Evolutionary conservation across 2,329 filamentous ascomycete genomes (phyloP).

Genomic region (Diaporthe velutina): DNA sequence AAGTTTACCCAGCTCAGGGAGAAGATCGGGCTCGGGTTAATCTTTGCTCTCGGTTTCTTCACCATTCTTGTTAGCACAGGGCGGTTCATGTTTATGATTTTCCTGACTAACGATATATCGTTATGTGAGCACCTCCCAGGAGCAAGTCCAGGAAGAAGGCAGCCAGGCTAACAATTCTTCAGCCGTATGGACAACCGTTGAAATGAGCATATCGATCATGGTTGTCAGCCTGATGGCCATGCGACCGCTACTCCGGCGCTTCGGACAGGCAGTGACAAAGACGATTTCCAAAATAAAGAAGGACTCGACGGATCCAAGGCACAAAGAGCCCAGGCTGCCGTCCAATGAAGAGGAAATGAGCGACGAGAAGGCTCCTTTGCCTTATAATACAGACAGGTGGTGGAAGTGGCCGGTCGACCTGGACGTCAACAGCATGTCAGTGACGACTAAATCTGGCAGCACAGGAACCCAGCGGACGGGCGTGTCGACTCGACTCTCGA

Average conservation of each 20-base stretch:
- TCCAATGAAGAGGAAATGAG: background rate
- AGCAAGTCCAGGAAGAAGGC: background rate
- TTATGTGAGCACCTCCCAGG: slow-evolving; percentile 16
- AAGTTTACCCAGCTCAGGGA: slow-evolving; percentile 30
- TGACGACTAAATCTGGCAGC: slow-evolving; percentile 9
- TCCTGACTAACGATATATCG: slow-evolving; percentile 35
- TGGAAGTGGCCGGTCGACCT: slow-evolving; percentile 29
- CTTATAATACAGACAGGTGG: slow-evolving; percentile 27
- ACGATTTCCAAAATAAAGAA: background rate
- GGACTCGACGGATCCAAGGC: background rate
- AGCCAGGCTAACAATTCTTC: background rate
- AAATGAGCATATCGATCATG: slow-evolving; percentile 34
- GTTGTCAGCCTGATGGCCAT: slow-evolving; percentile 37
- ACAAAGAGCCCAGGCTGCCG: background rate
- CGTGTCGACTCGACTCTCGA: background rate
- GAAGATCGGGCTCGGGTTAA: slow-evolving; percentile 25
- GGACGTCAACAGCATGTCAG: slow-evolving; percentile 27
- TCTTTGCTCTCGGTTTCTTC: slow-evolving; percentile 37
- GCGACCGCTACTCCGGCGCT: slow-evolving; percentile 32
- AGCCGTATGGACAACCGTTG: slow-evolving; percentile 36
- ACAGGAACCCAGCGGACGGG: background rate
- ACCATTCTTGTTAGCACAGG: slow-evolving; percentile 37
- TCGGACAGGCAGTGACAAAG: slow-evolving; percentile 12
- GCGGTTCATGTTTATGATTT: slow-evolving; percentile 37
- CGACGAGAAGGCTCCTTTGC: background rate